Evolutionary conservation across 345 rosid species (phyloP), one percentile per base, ranked within the genome.

Genomic region (Eucalyptus microcorys): DNA sequence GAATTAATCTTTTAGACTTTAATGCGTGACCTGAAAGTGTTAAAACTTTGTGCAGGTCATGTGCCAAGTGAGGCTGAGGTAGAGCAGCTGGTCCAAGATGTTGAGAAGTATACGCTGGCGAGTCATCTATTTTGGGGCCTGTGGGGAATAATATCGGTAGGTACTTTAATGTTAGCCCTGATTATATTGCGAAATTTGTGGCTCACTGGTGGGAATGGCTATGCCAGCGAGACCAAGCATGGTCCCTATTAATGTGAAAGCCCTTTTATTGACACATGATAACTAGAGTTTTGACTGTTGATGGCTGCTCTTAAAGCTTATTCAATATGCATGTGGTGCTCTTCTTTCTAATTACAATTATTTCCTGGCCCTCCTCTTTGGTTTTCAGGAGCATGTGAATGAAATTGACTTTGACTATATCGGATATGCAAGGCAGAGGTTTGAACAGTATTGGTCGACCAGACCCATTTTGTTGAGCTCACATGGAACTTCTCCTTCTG

Each of bases 111-210:
- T 90, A 92, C 92, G 45, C 95, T 95, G 83, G 95, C 95, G 55
- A 94, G 94, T 89, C 96, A 96, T 92, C 91, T 96, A 6, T 71
- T 89, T 57, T 95, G 98, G 98, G 96, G 96, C 42, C 64, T 95
- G 87, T 95, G 97, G 97, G 97, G 97, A 87, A 92, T 95, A 87
- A 94, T 93, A 49, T 94, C 95, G 91, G 94, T 94, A 92, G 52
- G 87, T 87, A 40, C n/a, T 85, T 16, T 27, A 30, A 15, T 52
- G 32, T 50, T 53, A 84, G 24, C 79, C 64, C 79, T 83, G 64
- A 55, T 81, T 34, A 16, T 30, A 48, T 42, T 4, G 7, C 17
- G 1, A 42, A 43, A 37, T 52, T 10, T 50, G 57, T 79, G 59
- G 86, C 50, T 37, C 21, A 26, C 43, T 53, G 34, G 53, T 52